Conservation (phyloP, 305 asterid species). For the Lippia alba region DNA sequence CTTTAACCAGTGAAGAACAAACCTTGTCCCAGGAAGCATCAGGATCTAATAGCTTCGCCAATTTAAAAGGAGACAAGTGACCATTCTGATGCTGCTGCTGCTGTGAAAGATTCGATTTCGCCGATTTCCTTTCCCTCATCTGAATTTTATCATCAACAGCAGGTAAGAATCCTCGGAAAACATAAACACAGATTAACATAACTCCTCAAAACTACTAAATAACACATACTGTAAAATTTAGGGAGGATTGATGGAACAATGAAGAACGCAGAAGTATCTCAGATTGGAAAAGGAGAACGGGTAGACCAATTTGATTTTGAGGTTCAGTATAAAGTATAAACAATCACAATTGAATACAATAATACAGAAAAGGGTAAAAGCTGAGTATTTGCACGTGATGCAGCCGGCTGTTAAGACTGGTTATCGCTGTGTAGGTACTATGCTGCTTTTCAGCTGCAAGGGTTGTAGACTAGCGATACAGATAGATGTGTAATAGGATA, state of each 20-base stretch:
- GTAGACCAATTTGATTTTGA: not conserved
- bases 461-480: not conserved
- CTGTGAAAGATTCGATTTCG: constrained; percentile 53
- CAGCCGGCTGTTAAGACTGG: not conserved
- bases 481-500: too few relatives aligned
- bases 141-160: constrained; percentile 33
- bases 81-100: constrained; percentile 61
- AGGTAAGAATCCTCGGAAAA: constrained; percentile 12
- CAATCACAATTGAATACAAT: not conserved
- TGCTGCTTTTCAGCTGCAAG: not conserved
- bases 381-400: not conserved
- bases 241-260: constrained; percentile 24
- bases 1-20: constrained; percentile 10
- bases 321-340: not conserved
- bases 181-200: not conserved
- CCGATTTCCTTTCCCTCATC: constrained; percentile 81
- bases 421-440: not conserved
- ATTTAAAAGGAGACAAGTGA: constrained; percentile 73
- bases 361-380: not conserved
- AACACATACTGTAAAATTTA: constrained; percentile 21
- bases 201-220: not conserved
- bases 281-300: constrained; percentile 4
- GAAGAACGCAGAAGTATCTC: constrained; percentile 9
- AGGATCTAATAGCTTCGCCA: constrained; percentile 82
- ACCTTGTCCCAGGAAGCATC: constrained; percentile 99